Conservation (phyloP, 129 eudicot species). For the Ambrosia trifida region DNA sequence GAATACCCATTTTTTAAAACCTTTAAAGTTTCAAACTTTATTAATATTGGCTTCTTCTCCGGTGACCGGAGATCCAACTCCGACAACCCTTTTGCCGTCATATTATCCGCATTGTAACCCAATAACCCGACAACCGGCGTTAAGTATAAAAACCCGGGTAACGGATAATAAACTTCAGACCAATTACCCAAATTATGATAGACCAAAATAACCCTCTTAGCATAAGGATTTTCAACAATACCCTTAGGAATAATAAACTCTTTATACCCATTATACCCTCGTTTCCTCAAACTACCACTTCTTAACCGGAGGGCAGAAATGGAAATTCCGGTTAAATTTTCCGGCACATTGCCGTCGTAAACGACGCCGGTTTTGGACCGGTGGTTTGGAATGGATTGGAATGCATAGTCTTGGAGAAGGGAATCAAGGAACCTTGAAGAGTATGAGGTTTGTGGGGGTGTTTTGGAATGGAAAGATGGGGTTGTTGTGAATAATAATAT, state of each 20-base stretch:
- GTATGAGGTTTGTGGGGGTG: constrained; percentile 14
- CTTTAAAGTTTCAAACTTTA: constrained; percentile 40
- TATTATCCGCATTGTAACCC: constrained; percentile 64
- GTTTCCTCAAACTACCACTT: constrained; percentile 74
- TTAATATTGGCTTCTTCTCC: constrained; percentile 43
- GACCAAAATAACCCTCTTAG: constrained; percentile 77
- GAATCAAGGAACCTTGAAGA: constrained; percentile 63
- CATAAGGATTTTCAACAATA: constrained; percentile 68
- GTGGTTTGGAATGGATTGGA: constrained; percentile 50
- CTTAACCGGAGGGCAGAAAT: constrained; percentile 68
- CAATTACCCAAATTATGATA: constrained; percentile 80
- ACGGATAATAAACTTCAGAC: constrained; percentile 62
- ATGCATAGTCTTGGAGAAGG: constrained; percentile 72
- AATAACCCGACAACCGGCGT: constrained; percentile 80
- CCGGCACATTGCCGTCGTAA: constrained; percentile 55
- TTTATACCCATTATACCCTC: constrained; percentile 52
- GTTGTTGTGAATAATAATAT: constrained; percentile 24
- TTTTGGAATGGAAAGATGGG: constrained; percentile 21
- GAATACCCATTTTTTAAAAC: constrained; percentile 26
- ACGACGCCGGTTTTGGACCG: constrained; percentile 57
- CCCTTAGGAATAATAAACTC: constrained; percentile 79
- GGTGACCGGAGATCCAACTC: constrained; percentile 63
- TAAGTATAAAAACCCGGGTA: constrained; percentile 59
- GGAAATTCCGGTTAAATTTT: constrained; percentile 62
- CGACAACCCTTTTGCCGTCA: constrained; percentile 47